phyloP scores from a whole-genome alignment of 768 basidiomycete species.

The Antrodiella citrinella region DNA sequence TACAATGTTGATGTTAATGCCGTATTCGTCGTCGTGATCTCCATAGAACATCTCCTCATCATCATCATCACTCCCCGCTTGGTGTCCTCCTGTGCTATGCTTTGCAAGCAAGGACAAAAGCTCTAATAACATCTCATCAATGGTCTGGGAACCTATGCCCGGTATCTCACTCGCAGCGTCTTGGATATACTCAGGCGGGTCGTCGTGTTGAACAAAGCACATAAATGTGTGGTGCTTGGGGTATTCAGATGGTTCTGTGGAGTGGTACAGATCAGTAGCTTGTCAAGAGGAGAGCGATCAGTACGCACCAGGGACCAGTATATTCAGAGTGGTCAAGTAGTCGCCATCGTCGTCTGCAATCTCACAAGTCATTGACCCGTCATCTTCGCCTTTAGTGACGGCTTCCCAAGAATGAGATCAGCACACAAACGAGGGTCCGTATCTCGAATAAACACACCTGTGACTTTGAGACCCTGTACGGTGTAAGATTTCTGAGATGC shows the following conservation, averaged over 20 bases:
- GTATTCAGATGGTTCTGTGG: conserved; percentile 57
- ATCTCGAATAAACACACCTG: conserved; percentile 27
- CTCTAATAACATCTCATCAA: conserved; percentile 37
- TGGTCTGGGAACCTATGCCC: conserved; percentile 28
- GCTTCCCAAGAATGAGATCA: no score
- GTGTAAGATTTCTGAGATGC: conserved; percentile 29
- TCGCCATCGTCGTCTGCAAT: conserved; percentile 28
- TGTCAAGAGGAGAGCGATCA: neutral
- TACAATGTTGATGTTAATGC: conserved; percentile 1
- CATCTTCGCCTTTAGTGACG: conserved; percentile 50
- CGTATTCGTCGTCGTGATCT: conserved; percentile 29
- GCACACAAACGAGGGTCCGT: no score
- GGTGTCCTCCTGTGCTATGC: conserved; percentile 9
- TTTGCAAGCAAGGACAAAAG: conserved; percentile 31
- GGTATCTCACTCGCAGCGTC: conserved; percentile 37
- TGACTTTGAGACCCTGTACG: conserved; percentile 30
- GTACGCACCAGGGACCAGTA: conserved; percentile 43
- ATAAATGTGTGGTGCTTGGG: conserved; percentile 51
- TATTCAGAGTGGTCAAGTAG: conserved; percentile 29
- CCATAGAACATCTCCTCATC: conserved; percentile 29
- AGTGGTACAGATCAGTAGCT: neutral
- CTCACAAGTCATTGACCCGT: conserved; percentile 50
- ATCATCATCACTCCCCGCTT: conserved; percentile 28
- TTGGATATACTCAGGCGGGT: conserved; percentile 31
- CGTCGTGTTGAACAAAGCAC: conserved; percentile 42